These are phyloP conservation scores for Colletotrichum eleusines DNA, from an alignment of 2,329 filamentous ascomycete genomes.

Conservation along the genomic window DNA sequence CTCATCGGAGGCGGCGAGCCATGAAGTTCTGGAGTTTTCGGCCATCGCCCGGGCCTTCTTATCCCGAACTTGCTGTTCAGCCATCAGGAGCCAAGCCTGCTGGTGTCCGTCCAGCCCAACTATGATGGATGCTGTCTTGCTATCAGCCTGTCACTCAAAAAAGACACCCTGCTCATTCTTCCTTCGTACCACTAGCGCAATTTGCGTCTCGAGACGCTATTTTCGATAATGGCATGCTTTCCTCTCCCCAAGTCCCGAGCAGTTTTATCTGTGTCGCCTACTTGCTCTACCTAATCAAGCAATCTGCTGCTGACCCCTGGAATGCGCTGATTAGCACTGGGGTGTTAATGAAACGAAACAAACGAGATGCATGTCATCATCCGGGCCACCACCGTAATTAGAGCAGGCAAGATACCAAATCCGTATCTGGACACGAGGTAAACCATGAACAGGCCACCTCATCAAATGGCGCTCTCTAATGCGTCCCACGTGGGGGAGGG, in stretches of 20 bases:
- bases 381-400: conserved; percentile 21
- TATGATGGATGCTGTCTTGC: neutral
- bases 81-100: conserved; percentile 19
- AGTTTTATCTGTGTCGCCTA: conserved; percentile 3
- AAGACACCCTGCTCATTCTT: conserved; percentile 3
- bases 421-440: conserved; percentile 18
- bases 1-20: neutral
- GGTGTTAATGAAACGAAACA: conserved; percentile 32
- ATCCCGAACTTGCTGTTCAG: conserved; percentile 15
- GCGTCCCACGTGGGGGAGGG: conserved; percentile 36
- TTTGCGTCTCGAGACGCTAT: conserved; percentile 29
- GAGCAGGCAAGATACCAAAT: conserved; percentile 9
- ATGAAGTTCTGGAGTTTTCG: conserved; percentile 4
- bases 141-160: neutral
- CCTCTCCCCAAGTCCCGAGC: conserved; percentile 8
- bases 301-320: conserved; percentile 18
- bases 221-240: conserved; percentile 27
- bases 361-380: conserved; percentile 21
- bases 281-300: conserved; percentile 9
- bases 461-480: conserved; percentile 38
- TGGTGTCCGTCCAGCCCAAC: conserved; percentile 18
- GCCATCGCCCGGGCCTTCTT: conserved; percentile 21
- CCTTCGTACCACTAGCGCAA: conserved; percentile 12
- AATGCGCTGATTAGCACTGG: conserved; percentile 1
- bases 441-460: conserved; percentile 26